Conservation (phyloP, 2,329 filamentous ascomycete species). For the Ceratocystiopsis minuta region DNA sequence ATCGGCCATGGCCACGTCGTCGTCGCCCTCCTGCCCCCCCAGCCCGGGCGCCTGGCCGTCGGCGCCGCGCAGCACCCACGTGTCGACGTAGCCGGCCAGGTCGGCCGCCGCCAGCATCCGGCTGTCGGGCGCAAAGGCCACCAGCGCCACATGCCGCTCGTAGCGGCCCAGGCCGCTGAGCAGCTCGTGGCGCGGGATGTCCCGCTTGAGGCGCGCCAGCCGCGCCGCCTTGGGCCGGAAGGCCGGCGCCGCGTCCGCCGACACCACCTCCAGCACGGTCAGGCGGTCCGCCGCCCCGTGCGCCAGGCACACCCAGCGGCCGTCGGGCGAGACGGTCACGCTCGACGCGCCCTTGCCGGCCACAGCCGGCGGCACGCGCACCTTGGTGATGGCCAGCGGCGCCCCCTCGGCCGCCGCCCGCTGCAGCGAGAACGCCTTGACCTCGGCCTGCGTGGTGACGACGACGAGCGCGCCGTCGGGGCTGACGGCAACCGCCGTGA, state of each 20-base stretch:
- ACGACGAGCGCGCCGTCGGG: constrained; percentile 53
- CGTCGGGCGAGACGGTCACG: constrained; percentile 51
- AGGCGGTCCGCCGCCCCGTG: constrained; percentile 5
- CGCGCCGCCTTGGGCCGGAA: constrained; percentile 28
- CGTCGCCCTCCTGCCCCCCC: constrained; percentile 3
- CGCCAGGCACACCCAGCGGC: constrained; percentile 45
- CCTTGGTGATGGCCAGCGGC: constrained; percentile 47
- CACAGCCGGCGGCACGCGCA: constrained; percentile 43
- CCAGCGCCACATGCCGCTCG: constrained; percentile 53
- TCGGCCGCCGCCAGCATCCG: constrained; percentile 64
- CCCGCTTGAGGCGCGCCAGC: constrained; percentile 24
- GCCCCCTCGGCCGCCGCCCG: constrained; percentile 17
- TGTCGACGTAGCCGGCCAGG: constrained; percentile 70
- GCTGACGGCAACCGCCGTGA: constrained; percentile 52
- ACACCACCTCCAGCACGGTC: constrained; percentile 30
- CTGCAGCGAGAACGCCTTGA: constrained; percentile 51
- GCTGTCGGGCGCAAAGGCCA: constrained; percentile 66
- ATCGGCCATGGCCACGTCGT: no score
- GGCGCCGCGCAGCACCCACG: constrained; percentile 54
- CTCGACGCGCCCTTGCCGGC: constrained; percentile 46
- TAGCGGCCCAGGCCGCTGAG: constrained; percentile 59
- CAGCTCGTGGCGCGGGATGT: constrained; percentile 33
- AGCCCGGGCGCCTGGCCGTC: constrained; percentile 19
- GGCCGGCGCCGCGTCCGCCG: constrained; percentile 9
- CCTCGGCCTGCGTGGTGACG: constrained; percentile 54